Evolutionary conservation across 805 yeast species (phyloP), one percentile per base, ranked within the genome.

Genomic region (Candida ipomoeae): DNA sequence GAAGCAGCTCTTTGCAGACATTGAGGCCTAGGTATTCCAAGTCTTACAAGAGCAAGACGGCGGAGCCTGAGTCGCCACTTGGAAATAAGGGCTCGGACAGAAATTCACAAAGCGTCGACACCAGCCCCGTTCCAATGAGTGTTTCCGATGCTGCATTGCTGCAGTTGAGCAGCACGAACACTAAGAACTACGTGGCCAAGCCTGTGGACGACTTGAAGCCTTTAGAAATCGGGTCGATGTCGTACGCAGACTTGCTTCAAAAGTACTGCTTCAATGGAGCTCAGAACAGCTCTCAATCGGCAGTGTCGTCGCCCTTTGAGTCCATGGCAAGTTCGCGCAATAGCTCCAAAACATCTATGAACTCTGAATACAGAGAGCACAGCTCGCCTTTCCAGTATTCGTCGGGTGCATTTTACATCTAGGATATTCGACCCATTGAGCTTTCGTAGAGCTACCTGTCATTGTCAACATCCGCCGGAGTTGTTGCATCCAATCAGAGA

Each of bases 191-290:
- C 26, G 34, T 44, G 17, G 40, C 46, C 36, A 37, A 37, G 42
- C 48, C 48, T 26, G 34, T n/a, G 14, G 41, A 45, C n/a, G 40
- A 36, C 26, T 37, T 45, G 26, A 45, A 37, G 10, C 15, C 43
- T 3, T 18, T 60, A 26, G 54, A 55, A 34, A 60, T 66, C 50
- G 59, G 57, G 49, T 57, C 66, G 31, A 56, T 64, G 56, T 54
- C 61, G 17, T 70, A 70, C 51, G 59, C 71, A 2, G 71, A 68
- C 52, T 61, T 70, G 51, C 57, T 70, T 48, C 66, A 65, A 48
- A 66, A 62, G 32, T 70, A 67, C 49, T 70, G 75, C 54, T 70
- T 70, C 57, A 66, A 63, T 46, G 67, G 68, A 37, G 65, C 69
- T 4, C 51, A 49, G n/a, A 31, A 14, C 36, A 29, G 33, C 11